These are phyloP conservation scores for Diutina ranongensis DNA, from an alignment of 1,139 yeast genomes.

Conservation along the genomic window DNA sequence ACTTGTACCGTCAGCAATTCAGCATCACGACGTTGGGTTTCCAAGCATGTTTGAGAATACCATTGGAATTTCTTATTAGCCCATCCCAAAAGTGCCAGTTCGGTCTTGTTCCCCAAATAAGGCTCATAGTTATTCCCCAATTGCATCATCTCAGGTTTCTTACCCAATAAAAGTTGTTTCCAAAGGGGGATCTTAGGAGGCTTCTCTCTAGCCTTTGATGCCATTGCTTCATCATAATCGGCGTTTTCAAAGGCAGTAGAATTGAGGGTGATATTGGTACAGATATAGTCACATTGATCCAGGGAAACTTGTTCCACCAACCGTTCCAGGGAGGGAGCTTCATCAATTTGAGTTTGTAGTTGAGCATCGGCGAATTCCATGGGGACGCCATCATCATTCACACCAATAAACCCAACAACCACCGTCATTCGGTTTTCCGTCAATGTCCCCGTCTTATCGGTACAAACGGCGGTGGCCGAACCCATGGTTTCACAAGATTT, in stretches of 20 bases:
- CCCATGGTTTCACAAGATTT: slow-evolving; percentile 98
- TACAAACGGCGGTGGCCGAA: slow-evolving; percentile 92
- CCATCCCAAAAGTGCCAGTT: slow-evolving; percentile 69
- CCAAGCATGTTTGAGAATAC: slow-evolving; percentile 26
- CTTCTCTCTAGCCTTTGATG: slow-evolving; percentile 16
- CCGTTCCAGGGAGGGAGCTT: slow-evolving; percentile 13
- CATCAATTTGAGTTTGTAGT: slow-evolving; percentile 15
- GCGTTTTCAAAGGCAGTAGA: slow-evolving; percentile 82
- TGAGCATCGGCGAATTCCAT: slow-evolving; percentile 29
- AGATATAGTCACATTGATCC: slow-evolving; percentile 20
- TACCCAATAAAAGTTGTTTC: slow-evolving; percentile 11
- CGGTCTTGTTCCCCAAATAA: slow-evolving; percentile 88
- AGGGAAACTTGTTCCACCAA: slow-evolving; percentile 3
- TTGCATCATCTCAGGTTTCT: slow-evolving; percentile 11
- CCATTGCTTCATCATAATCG: slow-evolving; percentile 28
- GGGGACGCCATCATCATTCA: slow-evolving; percentile 8
- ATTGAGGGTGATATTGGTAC: slow-evolving; percentile 60
- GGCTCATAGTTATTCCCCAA: slow-evolving; percentile 35
- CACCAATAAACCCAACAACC: slow-evolving; percentile 50
- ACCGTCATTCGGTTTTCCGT: slow-evolving; percentile 91
- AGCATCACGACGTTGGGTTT: slow-evolving; percentile 25
- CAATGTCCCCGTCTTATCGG: slow-evolving; percentile 94
- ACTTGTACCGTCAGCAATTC: slow-evolving; percentile 44
- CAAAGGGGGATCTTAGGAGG: slow-evolving; percentile 20
- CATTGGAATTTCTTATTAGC: slow-evolving; percentile 48